Conservation (phyloP, 345 rosid species). For the Sisymbrium altissimum region DNA sequence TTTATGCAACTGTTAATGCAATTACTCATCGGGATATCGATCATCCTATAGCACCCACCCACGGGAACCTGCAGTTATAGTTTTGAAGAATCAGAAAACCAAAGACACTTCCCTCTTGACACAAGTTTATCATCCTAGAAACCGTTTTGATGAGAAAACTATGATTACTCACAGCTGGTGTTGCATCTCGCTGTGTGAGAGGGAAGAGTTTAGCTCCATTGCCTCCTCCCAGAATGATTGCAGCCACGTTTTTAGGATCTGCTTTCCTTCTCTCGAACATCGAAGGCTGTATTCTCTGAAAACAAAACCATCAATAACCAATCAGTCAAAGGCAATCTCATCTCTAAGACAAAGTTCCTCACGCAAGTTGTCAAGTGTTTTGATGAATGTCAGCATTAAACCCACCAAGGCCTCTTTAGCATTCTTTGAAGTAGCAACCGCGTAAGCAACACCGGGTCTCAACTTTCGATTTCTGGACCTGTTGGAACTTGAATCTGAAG, state of each 20-base stretch:
- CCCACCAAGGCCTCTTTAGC: slow-evolving; percentile 60
- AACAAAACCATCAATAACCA: background rate
- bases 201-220: slow-evolving; percentile 90
- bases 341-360: too few relatives aligned
- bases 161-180: slow-evolving; percentile 72
- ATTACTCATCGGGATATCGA: slow-evolving; percentile 97
- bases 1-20: slow-evolving; percentile 90
- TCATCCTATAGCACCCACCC: slow-evolving; percentile 92
- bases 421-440: slow-evolving; percentile 65
- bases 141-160: background rate
- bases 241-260: slow-evolving; percentile 85
- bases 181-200: slow-evolving; percentile 84
- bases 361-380: background rate
- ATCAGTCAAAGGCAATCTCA: background rate
- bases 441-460: slow-evolving; percentile 53
- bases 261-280: slow-evolving; percentile 50
- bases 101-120: background rate
- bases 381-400: background rate
- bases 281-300: slow-evolving; percentile 49
- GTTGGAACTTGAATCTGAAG: slow-evolving; percentile 37
- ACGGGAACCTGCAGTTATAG: slow-evolving; percentile 64
- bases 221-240: slow-evolving; percentile 93
- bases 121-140: background rate
- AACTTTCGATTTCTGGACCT: slow-evolving; percentile 31
- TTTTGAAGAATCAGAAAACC: background rate